Conservation (phyloP, 768 basidiomycete species). For the Multifurca ochricompacta region DNA sequence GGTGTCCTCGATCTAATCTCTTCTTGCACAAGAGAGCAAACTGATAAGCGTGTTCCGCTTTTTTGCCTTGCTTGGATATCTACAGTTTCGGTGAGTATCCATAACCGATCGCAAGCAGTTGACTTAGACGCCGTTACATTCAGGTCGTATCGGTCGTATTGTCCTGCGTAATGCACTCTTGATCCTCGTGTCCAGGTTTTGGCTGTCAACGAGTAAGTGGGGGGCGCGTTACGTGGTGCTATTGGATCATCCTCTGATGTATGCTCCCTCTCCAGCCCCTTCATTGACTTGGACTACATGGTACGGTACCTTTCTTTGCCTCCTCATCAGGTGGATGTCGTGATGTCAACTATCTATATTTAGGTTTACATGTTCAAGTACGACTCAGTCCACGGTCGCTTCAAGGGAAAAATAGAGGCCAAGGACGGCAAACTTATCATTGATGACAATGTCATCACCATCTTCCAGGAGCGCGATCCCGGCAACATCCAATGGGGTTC, state of each 20-base stretch:
- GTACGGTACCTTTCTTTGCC: constrained; percentile 43
- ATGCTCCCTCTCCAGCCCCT: constrained; percentile 52
- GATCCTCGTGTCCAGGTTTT: constrained; percentile 73
- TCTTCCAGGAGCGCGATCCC: constrained; percentile 86
- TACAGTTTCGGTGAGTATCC: constrained; percentile 78
- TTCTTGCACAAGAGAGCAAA: not conserved
- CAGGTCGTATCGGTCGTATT: constrained; percentile 99
- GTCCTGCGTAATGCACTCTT: constrained; percentile 90
- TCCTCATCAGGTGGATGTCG: not conserved
- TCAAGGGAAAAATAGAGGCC: constrained; percentile 73
- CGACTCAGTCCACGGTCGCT: constrained; percentile 89
- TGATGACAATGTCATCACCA: constrained; percentile 65
- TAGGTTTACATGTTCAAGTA: constrained; percentile 99
- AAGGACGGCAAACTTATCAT: constrained; percentile 88
- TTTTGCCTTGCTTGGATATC: constrained; percentile 19
- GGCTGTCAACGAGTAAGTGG: constrained; percentile 84
- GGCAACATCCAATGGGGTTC: constrained; percentile 74
- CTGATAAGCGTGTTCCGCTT: constrained; percentile 7
- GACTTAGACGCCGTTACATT: not conserved
- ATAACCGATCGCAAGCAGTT: no score
- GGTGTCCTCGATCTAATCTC: constrained; percentile 27
- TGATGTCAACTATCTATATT: not conserved
- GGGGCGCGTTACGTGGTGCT: constrained; percentile 4
- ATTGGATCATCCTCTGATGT: not conserved
- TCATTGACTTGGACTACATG: constrained; percentile 98